Evolutionary conservation across 371 early-diverging fungal genomes (phyloP).

Genomic region (Mucor mucedo): DNA sequence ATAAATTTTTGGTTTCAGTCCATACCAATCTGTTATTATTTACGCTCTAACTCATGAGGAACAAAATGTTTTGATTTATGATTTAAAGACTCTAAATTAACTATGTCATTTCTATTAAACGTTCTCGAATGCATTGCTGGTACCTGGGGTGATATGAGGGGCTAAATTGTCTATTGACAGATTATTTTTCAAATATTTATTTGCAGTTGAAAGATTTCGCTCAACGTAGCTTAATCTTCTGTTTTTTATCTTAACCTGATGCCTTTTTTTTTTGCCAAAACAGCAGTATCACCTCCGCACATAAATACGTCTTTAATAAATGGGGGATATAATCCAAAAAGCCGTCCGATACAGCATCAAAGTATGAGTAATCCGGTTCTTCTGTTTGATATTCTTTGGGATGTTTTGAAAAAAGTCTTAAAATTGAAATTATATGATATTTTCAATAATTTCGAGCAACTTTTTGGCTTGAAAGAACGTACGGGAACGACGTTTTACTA

Average conservation of each 20-base stretch:
- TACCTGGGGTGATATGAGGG: conserved; percentile 1
- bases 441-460: no score
- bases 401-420: no score
- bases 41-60: conserved; percentile 28
- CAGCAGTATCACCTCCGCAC: conserved; percentile 50
- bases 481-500: no score
- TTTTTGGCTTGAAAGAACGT: no score
- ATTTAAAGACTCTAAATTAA: conserved; percentile 3
- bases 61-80: conserved; percentile 18
- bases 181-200: conserved; percentile 4
- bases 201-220: conserved; percentile 11
- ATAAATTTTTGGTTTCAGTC: no score
- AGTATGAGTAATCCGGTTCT: conserved; percentile 28
- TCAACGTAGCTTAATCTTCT: conserved; percentile 28
- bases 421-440: no score
- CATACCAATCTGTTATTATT: conserved; percentile 4
- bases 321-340: conserved; percentile 51
- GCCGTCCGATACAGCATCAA: conserved; percentile 47
- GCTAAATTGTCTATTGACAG: conserved; percentile 7
- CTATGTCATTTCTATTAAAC: conserved; percentile 15
- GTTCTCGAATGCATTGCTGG: conserved; percentile 12
- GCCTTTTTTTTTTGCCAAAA: conserved; percentile 48
- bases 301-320: conserved; percentile 45
- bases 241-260: conserved; percentile 31
- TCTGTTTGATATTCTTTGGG: conserved; percentile 21